Base-by-base conservation (phyloP, 768 basidiomycete species). In the Vararia minispora region DNA sequence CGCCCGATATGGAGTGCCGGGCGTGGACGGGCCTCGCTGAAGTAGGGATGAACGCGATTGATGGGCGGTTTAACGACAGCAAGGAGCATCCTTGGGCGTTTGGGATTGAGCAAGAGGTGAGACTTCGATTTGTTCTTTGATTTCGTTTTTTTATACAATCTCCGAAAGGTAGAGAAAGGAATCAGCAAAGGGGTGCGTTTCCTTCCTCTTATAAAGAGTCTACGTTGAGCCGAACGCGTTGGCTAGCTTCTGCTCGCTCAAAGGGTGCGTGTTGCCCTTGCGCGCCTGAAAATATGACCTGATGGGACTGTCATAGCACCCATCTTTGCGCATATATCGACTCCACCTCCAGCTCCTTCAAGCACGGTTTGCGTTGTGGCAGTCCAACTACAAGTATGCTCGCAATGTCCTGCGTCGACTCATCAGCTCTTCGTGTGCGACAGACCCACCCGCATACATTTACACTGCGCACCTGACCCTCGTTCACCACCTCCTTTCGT, bases 11-110 rank as follows among this genome's bases (percentile, higher is more conserved):
- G 7, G 82, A 85, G 48, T 85, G 80, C 51, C 62, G 74, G 6
- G 80, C 80, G 1, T 84, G 78, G 74, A 74, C 75, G 1, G 69
- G 70, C 8, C 47, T 86, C 0, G 82, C 74, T 0, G 84, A 87
- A 54, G 49, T 82, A 2, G 83, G 81, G 3, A 64, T 85, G 51
- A 63, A 62, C 42, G 65, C 74, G 30, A 65, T 74, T 33, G 54
- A 58, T 12, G 65, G 71, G 16, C 70, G 72, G 18, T 58, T 69
- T 34, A 54, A 56, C 32, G 48, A 52, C 24, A 47, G 33, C 18
- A 57, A 56, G 2, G 62, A 61, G 41, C 44, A 68, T 53, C 35
- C 52, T 29, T 65, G 71, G 72, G 58, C 69, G n/a, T 47, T 47
- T n/a, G 72, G 64, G 21, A 58, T 78, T 6, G 73, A 71, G 45